phyloP scores from a whole-genome alignment of 1,284 basidiomycete genomes.

The Vanrija sp. region DNA sequence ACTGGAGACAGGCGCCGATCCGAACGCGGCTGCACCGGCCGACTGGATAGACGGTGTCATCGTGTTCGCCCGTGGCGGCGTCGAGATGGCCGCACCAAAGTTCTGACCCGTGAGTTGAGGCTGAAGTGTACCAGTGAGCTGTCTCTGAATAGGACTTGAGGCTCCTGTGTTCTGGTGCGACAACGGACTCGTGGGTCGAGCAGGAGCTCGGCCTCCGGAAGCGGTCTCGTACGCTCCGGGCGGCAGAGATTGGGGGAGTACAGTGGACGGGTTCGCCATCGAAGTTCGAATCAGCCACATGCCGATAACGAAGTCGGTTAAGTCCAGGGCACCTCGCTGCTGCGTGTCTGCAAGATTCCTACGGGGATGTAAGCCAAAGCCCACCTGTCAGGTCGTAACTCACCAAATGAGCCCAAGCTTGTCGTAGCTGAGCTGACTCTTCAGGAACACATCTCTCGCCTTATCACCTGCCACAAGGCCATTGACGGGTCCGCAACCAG shows the following conservation, averaged over 20 bases:
- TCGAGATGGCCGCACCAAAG: slow-evolving; percentile 5
- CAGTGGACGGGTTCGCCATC: slow-evolving; percentile 75
- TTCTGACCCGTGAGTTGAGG: slow-evolving; percentile 53
- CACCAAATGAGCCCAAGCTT: slow-evolving; percentile 93
- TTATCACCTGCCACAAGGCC: slow-evolving; percentile 81
- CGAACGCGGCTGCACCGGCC: slow-evolving; percentile 35
- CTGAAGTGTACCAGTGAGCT: slow-evolving; percentile 52
- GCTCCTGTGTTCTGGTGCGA: slow-evolving; percentile 33
- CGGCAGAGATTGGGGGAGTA: slow-evolving; percentile 76
- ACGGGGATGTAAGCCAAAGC: slow-evolving; percentile 1
- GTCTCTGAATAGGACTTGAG: slow-evolving; percentile 22
- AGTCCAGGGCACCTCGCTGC: slow-evolving; percentile 81
- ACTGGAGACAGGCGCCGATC: neutral
- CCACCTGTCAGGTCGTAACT: slow-evolving; percentile 23
- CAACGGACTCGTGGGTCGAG: slow-evolving; percentile 26
- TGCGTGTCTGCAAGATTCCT: slow-evolving; percentile 95
- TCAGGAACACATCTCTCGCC: slow-evolving; percentile 87
- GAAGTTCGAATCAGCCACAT: slow-evolving; percentile 88
- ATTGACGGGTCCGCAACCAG: slow-evolving; percentile 65
- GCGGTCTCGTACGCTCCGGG: slow-evolving; percentile 87
- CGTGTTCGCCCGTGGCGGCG: slow-evolving; percentile 16
- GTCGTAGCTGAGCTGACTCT: slow-evolving; percentile 84
- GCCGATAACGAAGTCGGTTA: slow-evolving; percentile 89
- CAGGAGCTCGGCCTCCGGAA: slow-evolving; percentile 52
- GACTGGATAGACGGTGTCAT: slow-evolving; percentile 22